These are phyloP conservation scores for Pezicula neosporulosa DNA, from an alignment of 2,329 filamentous ascomycete species.

Conservation along the genomic window DNA sequence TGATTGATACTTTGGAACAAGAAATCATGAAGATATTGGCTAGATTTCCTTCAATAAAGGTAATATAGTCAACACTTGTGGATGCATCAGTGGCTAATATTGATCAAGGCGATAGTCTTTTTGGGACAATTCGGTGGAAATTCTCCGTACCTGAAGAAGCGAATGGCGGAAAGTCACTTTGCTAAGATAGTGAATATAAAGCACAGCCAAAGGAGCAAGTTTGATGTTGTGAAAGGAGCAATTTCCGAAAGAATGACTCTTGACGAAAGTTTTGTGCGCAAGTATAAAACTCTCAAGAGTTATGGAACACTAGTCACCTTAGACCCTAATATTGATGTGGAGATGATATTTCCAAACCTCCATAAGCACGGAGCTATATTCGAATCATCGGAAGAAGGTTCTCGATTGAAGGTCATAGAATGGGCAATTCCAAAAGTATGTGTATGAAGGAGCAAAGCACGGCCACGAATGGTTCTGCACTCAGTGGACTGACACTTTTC, in stretches of 20 bases:
- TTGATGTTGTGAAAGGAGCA: neutral
- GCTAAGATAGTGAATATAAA: neutral
- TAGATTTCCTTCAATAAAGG: too few relatives aligned
- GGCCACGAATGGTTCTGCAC: too few relatives aligned
- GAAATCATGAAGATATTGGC: too few relatives aligned
- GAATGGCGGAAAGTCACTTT: constrained; percentile 7
- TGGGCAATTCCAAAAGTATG: constrained; percentile 10
- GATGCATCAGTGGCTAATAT: neutral
- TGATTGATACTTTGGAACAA: neutral
- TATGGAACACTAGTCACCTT: neutral
- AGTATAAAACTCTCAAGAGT: neutral
- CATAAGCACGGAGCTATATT: neutral
- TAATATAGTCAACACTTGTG: neutral
- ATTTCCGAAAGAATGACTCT: neutral
- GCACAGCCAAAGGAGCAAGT: neutral
- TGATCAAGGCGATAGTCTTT: constrained; percentile 6
- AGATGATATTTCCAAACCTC: neutral
- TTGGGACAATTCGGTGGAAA: constrained; percentile 11
- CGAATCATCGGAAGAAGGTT: too few relatives aligned
- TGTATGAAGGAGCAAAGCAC: neutral
- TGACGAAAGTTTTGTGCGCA: neutral
- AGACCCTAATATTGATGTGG: neutral
- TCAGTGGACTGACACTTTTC: too few relatives aligned
- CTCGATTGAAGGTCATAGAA: constrained; percentile 5
- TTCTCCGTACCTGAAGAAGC: constrained; percentile 8